phyloP scores from a whole-genome alignment of 306 rosid genomes.

The Vicia villosa region DNA sequence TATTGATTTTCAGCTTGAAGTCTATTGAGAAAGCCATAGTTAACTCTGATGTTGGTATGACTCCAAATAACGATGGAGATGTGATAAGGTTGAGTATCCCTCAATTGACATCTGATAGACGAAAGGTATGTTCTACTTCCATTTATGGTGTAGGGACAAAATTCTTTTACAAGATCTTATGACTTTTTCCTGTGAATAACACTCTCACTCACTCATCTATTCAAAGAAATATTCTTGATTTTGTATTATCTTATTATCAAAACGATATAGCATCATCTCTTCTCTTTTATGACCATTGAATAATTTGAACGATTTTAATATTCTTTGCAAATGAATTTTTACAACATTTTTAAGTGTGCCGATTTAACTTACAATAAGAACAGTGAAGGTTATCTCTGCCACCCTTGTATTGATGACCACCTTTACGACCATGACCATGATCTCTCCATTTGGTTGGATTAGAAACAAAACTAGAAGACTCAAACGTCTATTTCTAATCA shows the following conservation, averaged over 20 bases:
- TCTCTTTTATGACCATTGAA: slow-evolving; percentile 4
- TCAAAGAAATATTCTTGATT: slow-evolving; percentile 25
- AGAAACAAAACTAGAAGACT: not conserved
- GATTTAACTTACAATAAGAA: not conserved
- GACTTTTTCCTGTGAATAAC: slow-evolving; percentile 2
- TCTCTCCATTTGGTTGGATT: not conserved
- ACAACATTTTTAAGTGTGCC: not conserved
- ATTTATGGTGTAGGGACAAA: slow-evolving; percentile 12
- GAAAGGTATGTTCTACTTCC: slow-evolving; percentile 67
- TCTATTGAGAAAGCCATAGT: slow-evolving; percentile 95
- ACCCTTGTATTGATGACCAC: not conserved
- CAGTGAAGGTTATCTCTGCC: not conserved
- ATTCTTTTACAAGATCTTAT: slow-evolving; percentile 7
- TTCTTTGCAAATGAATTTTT: not conserved
- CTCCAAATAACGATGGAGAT: slow-evolving; percentile 97
- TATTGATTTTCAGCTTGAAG: slow-evolving; percentile 71
- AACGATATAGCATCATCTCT: slow-evolving; percentile 14
- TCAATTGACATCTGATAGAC: slow-evolving; percentile 85
- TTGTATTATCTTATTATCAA: slow-evolving; percentile 9
- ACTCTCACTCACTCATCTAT: not conserved
- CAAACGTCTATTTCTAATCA: not conserved
- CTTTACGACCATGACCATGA: not conserved
- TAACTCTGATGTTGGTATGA: slow-evolving; percentile 81
- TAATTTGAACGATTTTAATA: not conserved
- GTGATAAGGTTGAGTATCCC: slow-evolving; percentile 79